Evolutionary conservation across 768 basidiomycete species (phyloP).

Genomic region (Suillus bovinus): DNA sequence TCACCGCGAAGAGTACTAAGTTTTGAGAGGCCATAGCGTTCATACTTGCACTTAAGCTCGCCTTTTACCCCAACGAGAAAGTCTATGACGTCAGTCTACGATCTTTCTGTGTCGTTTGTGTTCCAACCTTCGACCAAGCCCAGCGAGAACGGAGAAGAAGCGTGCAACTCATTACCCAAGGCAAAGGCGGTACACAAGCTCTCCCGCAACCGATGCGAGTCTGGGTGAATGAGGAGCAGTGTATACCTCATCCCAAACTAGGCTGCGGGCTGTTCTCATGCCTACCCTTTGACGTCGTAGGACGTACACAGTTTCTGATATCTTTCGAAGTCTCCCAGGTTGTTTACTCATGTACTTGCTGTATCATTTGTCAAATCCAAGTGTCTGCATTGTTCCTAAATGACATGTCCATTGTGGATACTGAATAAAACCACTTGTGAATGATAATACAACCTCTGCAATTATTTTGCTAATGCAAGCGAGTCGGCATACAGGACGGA

Average conservation of each 20-base stretch:
- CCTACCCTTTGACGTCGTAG: no score
- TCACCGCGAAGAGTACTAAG: constrained; percentile 80
- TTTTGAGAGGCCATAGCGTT: constrained; percentile 90
- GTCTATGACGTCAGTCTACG: constrained; percentile 87
- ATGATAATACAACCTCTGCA: no score
- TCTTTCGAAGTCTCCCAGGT: no score
- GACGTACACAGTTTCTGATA: no score
- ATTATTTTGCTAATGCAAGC: no score
- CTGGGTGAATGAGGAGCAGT: constrained; percentile 85
- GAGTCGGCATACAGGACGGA: no score
- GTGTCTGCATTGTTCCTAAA: no score
- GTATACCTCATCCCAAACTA: constrained; percentile 51
- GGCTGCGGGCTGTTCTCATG: no score
- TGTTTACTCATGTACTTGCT: no score
- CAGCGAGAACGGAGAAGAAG: constrained; percentile 39
- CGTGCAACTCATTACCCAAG: constrained; percentile 75
- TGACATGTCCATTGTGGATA: no score
- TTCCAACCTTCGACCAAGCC: constrained; percentile 61
- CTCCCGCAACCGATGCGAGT: constrained; percentile 74
- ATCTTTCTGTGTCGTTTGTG: constrained; percentile 83
- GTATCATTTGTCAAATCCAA: no score
- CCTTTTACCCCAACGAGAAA: constrained; percentile 88
- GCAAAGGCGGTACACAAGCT: constrained; percentile 74
- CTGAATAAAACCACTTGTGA: no score
- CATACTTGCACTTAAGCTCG: constrained; percentile 88